A percentile compares a stretch with the other conserved stretches of the same genome.
phyloP scores from a whole-genome alignment of 441 rosid species.

The Pelargonium australe region DNA sequence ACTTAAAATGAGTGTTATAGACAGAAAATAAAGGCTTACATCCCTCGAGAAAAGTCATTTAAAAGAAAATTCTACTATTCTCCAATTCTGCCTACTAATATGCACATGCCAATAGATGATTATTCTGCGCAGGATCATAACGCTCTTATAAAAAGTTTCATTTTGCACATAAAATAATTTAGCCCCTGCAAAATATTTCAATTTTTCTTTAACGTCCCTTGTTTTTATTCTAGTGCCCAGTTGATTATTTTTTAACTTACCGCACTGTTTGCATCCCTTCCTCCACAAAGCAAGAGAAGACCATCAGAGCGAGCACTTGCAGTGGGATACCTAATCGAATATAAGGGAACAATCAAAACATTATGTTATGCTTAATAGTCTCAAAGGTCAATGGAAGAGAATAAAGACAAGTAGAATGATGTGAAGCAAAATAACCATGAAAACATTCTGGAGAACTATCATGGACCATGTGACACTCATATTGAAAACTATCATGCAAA shows the following conservation, averaged over 20 bases:
- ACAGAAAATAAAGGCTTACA: neutral
- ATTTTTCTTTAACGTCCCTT: neutral
- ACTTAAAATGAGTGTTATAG: neutral
- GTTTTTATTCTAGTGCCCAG: neutral
- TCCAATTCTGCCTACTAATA: neutral
- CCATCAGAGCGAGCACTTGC: slow-evolving; percentile 99
- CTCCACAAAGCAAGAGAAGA: slow-evolving; percentile 97
- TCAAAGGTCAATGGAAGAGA: neutral
- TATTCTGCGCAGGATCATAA: neutral
- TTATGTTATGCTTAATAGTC: slow-evolving; percentile 14
- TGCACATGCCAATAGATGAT: neutral
- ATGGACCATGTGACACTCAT: neutral
- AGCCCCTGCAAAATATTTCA: neutral
- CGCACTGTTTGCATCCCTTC: slow-evolving; percentile 94
- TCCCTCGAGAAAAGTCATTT: neutral
- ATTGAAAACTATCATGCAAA: neutral
- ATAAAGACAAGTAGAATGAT: neutral
- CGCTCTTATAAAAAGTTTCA: neutral
- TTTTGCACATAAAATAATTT: neutral
- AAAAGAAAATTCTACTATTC: neutral
- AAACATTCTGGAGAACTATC: neutral
- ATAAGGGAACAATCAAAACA: slow-evolving; percentile 17
- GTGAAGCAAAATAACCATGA: slow-evolving; percentile 1
- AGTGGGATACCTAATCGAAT: slow-evolving; percentile 81
- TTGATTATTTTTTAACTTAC: slow-evolving; percentile 37